These are phyloP conservation scores for Aspergillus fijiensis DNA, from an alignment of 2,329 filamentous ascomycete genomes.

Conservation along the genomic window DNA sequence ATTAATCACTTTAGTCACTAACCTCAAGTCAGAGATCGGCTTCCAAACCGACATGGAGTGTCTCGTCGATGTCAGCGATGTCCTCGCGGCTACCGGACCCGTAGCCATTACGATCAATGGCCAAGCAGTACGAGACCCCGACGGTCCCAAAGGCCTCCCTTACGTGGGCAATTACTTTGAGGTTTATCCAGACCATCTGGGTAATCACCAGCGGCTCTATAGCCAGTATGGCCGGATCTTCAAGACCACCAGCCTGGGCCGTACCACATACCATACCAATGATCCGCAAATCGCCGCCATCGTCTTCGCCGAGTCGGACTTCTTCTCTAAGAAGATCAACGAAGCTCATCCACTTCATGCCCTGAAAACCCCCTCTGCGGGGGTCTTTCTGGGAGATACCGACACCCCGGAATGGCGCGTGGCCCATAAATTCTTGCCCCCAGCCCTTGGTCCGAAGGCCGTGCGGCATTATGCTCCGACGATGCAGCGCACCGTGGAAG, in stretches of 20 bases:
- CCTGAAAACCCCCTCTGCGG: conserved; percentile 28
- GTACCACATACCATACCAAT: conserved; percentile 52
- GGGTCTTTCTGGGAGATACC: conserved; percentile 37
- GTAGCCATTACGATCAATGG: conserved; percentile 32
- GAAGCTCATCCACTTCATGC: conserved; percentile 31
- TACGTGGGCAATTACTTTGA: conserved; percentile 56
- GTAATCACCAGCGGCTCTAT: conserved; percentile 57
- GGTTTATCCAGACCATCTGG: conserved; percentile 58
- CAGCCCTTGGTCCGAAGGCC: conserved; percentile 59
- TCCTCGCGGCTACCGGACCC: conserved; percentile 12
- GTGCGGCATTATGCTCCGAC: conserved; percentile 60
- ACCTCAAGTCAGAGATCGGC: conserved; percentile 17
- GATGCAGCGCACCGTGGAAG: conserved; percentile 57
- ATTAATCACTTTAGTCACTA: background rate
- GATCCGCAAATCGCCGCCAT: conserved; percentile 50
- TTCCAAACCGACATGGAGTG: conserved; percentile 18
- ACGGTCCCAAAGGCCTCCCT: conserved; percentile 27
- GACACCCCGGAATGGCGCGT: conserved; percentile 37
- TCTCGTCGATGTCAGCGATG: conserved; percentile 19
- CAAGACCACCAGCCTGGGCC: conserved; percentile 55
- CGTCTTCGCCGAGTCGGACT: conserved; percentile 52
- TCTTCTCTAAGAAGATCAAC: conserved; percentile 55
- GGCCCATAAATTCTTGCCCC: conserved; percentile 63
- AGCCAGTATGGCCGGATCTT: conserved; percentile 54
- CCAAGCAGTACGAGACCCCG: conserved; percentile 27